Evolutionary conservation across 2,329 filamentous ascomycete species (phyloP), one percentile per base, ranked within the genome.

Genomic region (Arthrinium phaeospermum): DNA sequence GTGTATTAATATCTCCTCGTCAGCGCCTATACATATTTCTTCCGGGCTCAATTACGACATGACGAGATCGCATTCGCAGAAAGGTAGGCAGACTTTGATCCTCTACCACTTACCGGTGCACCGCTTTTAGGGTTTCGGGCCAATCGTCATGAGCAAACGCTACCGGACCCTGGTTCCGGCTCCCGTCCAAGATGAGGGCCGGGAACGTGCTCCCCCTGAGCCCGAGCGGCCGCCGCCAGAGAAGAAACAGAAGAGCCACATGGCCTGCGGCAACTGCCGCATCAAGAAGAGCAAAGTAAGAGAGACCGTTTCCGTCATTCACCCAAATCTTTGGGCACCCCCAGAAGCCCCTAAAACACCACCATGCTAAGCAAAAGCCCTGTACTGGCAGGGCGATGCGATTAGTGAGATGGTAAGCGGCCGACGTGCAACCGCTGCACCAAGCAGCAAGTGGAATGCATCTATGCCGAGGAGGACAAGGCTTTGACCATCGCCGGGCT

Each of bases 241-340:
- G 3, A 57, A 57, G 27, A 27, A 27, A 19, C 51, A 30, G 24
- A 30, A 30, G 51, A 14, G 14, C 14, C 51, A 57, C 51, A 14
- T 57, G 27, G 51, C 51, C 13, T 57, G 51, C 51, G n/a, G 4
- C 51, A 30, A 34, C 30, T 57, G 51, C 27, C 51, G 51, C 27
- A 8, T 30, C 27, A 57, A 57, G 51, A 57, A 57, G 51, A 57
- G 27, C 51, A 57, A 57, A 57, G 51, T 57, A 6, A 57, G 51
- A 30, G 51, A 8, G 19, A 8, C 5, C 22, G 19, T 19, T 47
- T 47, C 8, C 10, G 6, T 41, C 10, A 10, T 10, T 22, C n/a
- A 13, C 27, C 27, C n/a, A 19, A 41, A 47, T 19, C 1, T 22
- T 8, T 7, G 16, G 45, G 1, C 7, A 22, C 45, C 6, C 2